A percentile compares a stretch with the other conserved stretches of the same genome.
Evolutionary conservation across 2,329 filamentous ascomycete genomes (phyloP).

Genomic region (Cercospora sesami): DNA sequence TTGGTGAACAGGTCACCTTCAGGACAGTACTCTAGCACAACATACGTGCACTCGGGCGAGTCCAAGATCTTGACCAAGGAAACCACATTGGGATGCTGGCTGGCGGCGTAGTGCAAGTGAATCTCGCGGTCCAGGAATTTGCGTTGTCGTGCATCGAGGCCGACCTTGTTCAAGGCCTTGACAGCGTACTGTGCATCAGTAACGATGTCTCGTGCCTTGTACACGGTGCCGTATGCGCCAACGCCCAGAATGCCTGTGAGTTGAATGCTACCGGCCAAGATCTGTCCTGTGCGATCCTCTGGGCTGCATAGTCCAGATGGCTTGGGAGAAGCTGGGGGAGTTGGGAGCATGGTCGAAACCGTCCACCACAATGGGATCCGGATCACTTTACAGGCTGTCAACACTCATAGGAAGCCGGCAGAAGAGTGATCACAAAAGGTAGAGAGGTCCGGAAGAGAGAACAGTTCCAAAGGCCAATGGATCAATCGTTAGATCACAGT

Average conservation of each 20-base stretch:
- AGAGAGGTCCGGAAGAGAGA: conserved; percentile 10
- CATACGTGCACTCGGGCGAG: conserved; percentile 87
- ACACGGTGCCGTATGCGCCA: conserved; percentile 95
- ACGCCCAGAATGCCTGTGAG: conserved; percentile 84
- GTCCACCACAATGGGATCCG: conserved; percentile 13
- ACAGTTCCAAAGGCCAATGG: conserved; percentile 2
- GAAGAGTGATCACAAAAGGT: conserved; percentile 17
- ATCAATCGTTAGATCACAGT: conserved; percentile 4
- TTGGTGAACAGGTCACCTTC: conserved; percentile 96
- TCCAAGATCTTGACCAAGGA: conserved; percentile 93
- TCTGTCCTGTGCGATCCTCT: conserved; percentile 81
- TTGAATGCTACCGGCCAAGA: conserved; percentile 79
- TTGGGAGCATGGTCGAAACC: conserved; percentile 48
- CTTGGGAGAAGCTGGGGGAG: conserved; percentile 52
- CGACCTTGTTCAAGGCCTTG: conserved; percentile 93
- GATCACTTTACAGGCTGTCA: conserved; percentile 18
- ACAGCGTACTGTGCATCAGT: conserved; percentile 85
- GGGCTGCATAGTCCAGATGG: conserved; percentile 52
- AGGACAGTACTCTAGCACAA: conserved; percentile 94
- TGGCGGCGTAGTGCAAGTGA: conserved; percentile 83
- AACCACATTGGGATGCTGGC: conserved; percentile 87
- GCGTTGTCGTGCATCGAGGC: conserved; percentile 81
- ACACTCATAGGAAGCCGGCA: conserved; percentile 26
- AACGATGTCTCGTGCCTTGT: conserved; percentile 80
- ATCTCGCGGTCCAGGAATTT: conserved; percentile 94